These are phyloP conservation scores for Castanospermum australe DNA, from an alignment of 306 rosid genomes.

Conservation along the genomic window DNA sequence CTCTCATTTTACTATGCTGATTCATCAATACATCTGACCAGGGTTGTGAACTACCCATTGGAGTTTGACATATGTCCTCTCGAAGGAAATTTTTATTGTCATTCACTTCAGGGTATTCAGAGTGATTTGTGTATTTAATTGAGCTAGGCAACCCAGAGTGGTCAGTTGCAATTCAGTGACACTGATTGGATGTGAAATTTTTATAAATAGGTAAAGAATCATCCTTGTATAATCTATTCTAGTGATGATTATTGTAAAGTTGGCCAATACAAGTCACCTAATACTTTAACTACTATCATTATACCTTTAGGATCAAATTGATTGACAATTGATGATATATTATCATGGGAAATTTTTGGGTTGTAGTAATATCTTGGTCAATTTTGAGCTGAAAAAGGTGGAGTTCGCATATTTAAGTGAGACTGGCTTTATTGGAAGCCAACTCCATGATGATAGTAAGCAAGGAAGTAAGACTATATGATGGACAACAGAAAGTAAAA, in stretches of 20 bases:
- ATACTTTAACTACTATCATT: neutral
- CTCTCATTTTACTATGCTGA: too few species aligned
- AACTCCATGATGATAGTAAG: neutral
- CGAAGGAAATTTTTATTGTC: neutral
- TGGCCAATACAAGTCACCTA: neutral
- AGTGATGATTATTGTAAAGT: neutral
- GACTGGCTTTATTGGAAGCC: slow-evolving; percentile 4
- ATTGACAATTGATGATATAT: slow-evolving; percentile 7
- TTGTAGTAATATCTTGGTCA: slow-evolving; percentile 3
- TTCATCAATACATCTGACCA: too few species aligned
- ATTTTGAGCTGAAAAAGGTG: neutral
- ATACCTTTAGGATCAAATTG: slow-evolving; percentile 9
- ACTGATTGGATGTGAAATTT: neutral
- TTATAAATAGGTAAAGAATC: neutral
- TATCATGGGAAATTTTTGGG: neutral
- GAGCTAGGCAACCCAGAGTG: neutral
- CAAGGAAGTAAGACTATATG: neutral
- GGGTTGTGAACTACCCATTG: too few species aligned
- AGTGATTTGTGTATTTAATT: neutral
- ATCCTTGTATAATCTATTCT: neutral
- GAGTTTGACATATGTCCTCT: too few species aligned
- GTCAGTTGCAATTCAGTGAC: neutral
- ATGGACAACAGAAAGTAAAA: neutral
- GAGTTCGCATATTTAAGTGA: neutral
- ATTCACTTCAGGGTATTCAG: neutral